Conservation (phyloP, 345 rosid genomes). For the Abelmoschus esculentus region DNA sequence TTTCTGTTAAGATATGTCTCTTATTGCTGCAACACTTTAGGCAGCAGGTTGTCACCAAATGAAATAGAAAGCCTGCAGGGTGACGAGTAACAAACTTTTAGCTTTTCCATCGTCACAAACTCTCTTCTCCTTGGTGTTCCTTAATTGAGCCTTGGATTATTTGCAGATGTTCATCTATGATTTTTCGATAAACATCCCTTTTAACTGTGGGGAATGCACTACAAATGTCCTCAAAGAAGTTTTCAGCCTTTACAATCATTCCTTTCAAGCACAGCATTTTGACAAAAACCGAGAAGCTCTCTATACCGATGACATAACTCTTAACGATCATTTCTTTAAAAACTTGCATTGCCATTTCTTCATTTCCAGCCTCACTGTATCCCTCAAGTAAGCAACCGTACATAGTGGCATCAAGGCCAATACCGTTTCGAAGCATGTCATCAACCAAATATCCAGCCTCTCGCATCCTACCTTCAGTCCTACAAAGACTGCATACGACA, state of each 20-base stretch:
- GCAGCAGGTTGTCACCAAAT: too few relatives aligned
- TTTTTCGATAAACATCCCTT: neutral
- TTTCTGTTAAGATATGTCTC: too few relatives aligned
- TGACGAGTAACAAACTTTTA: neutral
- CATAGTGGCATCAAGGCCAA: slow-evolving; percentile 20
- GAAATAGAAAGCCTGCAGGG: too few relatives aligned
- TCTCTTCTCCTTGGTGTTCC: neutral
- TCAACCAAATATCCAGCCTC: slow-evolving; percentile 20
- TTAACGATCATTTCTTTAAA: slow-evolving; percentile 18
- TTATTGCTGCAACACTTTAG: too few relatives aligned
- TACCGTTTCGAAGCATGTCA: slow-evolving; percentile 20
- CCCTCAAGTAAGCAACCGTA: slow-evolving; percentile 23
- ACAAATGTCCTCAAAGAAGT: slow-evolving; percentile 21
- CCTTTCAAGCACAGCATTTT: slow-evolving; percentile 18
- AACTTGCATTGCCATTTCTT: slow-evolving; percentile 15
- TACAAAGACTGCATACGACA: slow-evolving; percentile 25
- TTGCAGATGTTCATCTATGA: slow-evolving; percentile 4
- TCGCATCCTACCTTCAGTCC: slow-evolving; percentile 22
- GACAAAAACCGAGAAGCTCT: slow-evolving; percentile 23
- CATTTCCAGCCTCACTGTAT: slow-evolving; percentile 21
- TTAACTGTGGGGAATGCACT: neutral
- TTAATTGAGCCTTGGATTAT: neutral
- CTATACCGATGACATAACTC: slow-evolving; percentile 15
- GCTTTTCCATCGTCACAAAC: neutral
- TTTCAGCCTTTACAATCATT: slow-evolving; percentile 15